Conservation (phyloP, 225 moss, liverwort and hornwort genomes). For the Sphagnum tenellum region DNA sequence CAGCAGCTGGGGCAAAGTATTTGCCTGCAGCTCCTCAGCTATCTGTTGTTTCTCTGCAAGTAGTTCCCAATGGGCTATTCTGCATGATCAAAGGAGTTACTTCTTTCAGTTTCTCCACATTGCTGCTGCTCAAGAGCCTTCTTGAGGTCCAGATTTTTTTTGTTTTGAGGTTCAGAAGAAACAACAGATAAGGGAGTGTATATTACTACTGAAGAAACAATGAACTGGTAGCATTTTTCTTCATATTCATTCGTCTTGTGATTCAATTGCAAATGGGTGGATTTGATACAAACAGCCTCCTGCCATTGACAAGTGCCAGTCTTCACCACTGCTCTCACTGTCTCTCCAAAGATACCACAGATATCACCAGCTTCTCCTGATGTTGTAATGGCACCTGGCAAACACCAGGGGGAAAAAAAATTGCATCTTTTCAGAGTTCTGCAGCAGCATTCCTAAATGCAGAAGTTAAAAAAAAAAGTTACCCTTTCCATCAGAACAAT, state of each 20-base stretch:
- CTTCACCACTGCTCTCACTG: constrained; percentile 58
- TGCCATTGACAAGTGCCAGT: constrained; percentile 79
- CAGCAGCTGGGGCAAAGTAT: not conserved
- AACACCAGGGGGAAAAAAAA: too few species aligned
- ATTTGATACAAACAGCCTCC: constrained; percentile 60
- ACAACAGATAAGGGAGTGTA: too few species aligned
- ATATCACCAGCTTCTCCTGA: constrained; percentile 92
- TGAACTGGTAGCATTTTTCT: constrained; percentile 77
- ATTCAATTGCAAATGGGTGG: constrained; percentile 65
- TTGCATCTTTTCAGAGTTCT: too few species aligned
- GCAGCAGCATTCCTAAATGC: too few species aligned
- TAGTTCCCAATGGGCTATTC: constrained; percentile 28
- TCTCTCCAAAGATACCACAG: constrained; percentile 76
- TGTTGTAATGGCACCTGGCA: constrained; percentile 68
- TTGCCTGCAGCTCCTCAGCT: constrained; percentile 24
- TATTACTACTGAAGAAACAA: constrained; percentile 67
- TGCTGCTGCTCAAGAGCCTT: constrained; percentile 38
- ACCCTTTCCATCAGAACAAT: too few species aligned
- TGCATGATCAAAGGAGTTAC: constrained; percentile 14
- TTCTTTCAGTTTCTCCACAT: constrained; percentile 22
- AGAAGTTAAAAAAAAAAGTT: too few species aligned
- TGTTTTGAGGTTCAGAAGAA: not conserved
- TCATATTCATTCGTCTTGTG: constrained; percentile 73
- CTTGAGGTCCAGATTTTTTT: constrained; percentile 33
- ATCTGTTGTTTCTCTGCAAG: constrained; percentile 29